Evolutionary conservation across 2,329 filamentous ascomycete genomes (phyloP), one percentile per base, ranked within the genome.

Genomic region (Diplodia intermedia): DNA sequence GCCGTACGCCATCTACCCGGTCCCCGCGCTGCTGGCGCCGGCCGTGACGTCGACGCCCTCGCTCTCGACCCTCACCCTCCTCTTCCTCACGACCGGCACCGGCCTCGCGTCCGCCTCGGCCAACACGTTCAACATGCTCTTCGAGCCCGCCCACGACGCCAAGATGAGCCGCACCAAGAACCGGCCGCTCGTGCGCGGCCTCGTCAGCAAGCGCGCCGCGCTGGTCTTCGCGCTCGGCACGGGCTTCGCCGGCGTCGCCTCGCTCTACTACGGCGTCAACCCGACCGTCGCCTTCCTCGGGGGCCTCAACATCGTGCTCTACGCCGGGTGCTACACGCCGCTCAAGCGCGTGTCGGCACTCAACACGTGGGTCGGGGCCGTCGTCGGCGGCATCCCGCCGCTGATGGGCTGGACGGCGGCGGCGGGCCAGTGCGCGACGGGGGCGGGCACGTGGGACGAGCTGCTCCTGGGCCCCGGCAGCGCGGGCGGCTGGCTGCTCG

Each of bases 371-470:
- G 87, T 96, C 18, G 95, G 95, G 18, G 95, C 94, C 3, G 80
- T 99, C 0, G 92, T 99, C 0, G 95, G 95, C 70, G 94, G 91
- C 1, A 97, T 99, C 68, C 94, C 95, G 0, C 95, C 95, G 0
- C 81, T 99, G 38, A 99, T 99, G 95, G 95, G 95, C 71, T 99
- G 95, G 95, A 92, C 93, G 18, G 95, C 95, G 0, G 95, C 95
- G 0, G 94, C 93, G 0, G 94, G 93, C 63, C 93, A 97, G 79
- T 90, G 90, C 54, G 93, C 93, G 9, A 80, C 81, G 36, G 74
- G 76, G 67, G 50, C 38, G 78, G 78, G 77, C 4, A 90, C 88
- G 12, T 95, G 91, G 89, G 85, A 86, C 60, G 92, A 95, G 75
- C 85, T 97, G 49, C 83, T 97, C 0, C 87, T 96, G 68, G 90